These are phyloP conservation scores for Chlamydomonas applanata DNA, from an alignment of 139 green algal species.

Conservation along the genomic window DNA sequence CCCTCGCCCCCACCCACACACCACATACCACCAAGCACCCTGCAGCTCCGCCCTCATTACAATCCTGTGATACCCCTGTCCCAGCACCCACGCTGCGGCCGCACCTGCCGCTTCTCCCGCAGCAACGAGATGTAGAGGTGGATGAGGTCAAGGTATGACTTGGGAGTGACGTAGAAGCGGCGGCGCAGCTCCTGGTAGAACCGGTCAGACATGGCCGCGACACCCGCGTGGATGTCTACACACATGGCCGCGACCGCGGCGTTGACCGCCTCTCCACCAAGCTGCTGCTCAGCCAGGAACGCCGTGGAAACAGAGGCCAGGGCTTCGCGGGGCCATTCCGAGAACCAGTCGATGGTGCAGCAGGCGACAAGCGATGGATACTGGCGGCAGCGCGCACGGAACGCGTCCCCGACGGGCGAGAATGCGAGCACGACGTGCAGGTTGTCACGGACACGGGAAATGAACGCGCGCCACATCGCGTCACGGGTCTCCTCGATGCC, in stretches of 20 bases:
- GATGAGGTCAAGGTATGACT: conserved; percentile 84
- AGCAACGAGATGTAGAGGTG: conserved; percentile 69
- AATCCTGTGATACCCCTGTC: too few relatives aligned
- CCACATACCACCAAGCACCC: too few relatives aligned
- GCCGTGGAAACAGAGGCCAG: conserved; percentile 43
- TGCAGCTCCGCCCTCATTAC: too few relatives aligned
- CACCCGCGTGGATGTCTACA: conserved; percentile 62
- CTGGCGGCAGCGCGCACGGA: conserved; percentile 59
- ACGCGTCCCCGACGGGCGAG: conserved; percentile 76
- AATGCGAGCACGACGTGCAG: conserved; percentile 83
- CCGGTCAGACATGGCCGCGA: conserved; percentile 40
- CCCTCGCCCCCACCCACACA: too few relatives aligned
- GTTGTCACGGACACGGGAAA: conserved; percentile 58
- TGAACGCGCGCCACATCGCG: conserved; percentile 37
- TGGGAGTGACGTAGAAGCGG: conserved; percentile 81
- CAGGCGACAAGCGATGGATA: conserved; percentile 79
- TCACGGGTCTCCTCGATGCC: conserved; percentile 36
- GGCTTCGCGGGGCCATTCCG: conserved; percentile 53
- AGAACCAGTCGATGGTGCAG: conserved; percentile 87
- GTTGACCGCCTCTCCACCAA: conserved; percentile 22
- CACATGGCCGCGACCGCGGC: conserved; percentile 29
- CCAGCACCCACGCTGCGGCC: conserved; percentile 3
- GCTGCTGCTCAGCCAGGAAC: conserved; percentile 30
- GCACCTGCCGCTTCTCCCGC: conserved; percentile 32
- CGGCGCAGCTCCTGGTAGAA: conserved; percentile 63